Base-by-base conservation (phyloP, 331 rosid species). In the Dryas integrifolia region DNA sequence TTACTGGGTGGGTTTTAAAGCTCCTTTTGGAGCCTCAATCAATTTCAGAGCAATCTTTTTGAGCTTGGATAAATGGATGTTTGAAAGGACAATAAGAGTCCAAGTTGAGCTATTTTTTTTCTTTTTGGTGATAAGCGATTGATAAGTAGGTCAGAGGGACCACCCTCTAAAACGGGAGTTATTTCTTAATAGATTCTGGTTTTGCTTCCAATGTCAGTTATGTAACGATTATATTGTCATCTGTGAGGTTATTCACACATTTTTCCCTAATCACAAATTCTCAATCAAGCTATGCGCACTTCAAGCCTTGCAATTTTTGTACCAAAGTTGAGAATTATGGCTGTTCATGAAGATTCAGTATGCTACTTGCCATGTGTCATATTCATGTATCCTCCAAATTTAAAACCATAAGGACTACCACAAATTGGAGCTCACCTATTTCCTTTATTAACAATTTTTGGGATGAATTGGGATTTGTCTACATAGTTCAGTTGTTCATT, bases 391-490 rank as follows among this genome's bases (percentile, higher is more conserved):
- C 58, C 58, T 53, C 26, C 58, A 53, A 53, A n/a, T n/a, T 5
- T 16, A 16, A 53, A 53, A 53, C 3, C 9, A 53, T 53, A 10
- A 53, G 9, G 30, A 53, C 10, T 0, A 16, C 3, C 35, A 30
- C 2, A 30, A 30, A 44, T 44, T 44, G 7, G 48, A 30, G 48
- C 4, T 44, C 48, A 0, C 9, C 9, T 44, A 9, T 53, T 53
- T 50, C 55, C 58, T 7, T 16, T 53, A 9, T 62, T 40, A n/a
- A 41, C 30, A n/a, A 43, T 62, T 39, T 41, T 62, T 9, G 21
- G 26, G 16, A 5, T 30, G 18, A 41, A 13, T 60, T 7, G 56
- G 65, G 50, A 30, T 30, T 74, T 74, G 78, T 41, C 65, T 21
- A 6, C 16, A 6, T n/a, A 59, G 15, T 73, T 39, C 24, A 26